Evolutionary conservation across 2,329 filamentous ascomycete species (phyloP).

Genomic region (Monosporascus cannonballus): DNA sequence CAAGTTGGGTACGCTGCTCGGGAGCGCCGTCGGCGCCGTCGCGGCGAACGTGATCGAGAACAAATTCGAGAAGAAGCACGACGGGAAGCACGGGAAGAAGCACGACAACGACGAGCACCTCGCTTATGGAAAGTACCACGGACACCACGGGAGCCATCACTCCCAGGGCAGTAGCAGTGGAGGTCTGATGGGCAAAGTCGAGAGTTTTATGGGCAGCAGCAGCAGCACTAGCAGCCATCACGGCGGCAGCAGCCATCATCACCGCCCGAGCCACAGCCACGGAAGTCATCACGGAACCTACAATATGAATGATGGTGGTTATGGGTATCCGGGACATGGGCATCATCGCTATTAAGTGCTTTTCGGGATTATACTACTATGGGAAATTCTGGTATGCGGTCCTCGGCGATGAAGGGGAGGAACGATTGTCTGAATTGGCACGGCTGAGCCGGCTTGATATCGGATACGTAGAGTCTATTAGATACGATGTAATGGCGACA

Average conservation of each 20-base stretch:
- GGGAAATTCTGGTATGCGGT: no score
- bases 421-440: not conserved
- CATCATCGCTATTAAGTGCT: slow-evolving; percentile 8
- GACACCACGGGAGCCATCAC: slow-evolving; percentile 4
- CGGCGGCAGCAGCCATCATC: slow-evolving; percentile 3
- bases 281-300: not conserved
- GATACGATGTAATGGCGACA: no score
- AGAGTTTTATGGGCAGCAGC: slow-evolving; percentile 11
- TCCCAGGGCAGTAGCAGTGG: slow-evolving; percentile 11
- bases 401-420: no score
- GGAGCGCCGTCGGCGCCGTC: slow-evolving; percentile 47
- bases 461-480: no score
- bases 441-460: not conserved
- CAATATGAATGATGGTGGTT: not conserved
- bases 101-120: slow-evolving; percentile 7
- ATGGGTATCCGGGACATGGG: slow-evolving; percentile 7
- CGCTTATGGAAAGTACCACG: slow-evolving; percentile 8
- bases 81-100: slow-evolving; percentile 19
- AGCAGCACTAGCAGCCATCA: slow-evolving; percentile 8
- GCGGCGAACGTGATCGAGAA: slow-evolving; percentile 47
- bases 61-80: slow-evolving; percentile 32
- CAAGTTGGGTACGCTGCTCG: slow-evolving; percentile 45
- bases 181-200: slow-evolving; percentile 16
- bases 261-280: not conserved
- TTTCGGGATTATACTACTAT: not conserved